These are phyloP conservation scores for Camellia granthamiana DNA, from an alignment of 148 eudicot species.

Conservation along the genomic window DNA sequence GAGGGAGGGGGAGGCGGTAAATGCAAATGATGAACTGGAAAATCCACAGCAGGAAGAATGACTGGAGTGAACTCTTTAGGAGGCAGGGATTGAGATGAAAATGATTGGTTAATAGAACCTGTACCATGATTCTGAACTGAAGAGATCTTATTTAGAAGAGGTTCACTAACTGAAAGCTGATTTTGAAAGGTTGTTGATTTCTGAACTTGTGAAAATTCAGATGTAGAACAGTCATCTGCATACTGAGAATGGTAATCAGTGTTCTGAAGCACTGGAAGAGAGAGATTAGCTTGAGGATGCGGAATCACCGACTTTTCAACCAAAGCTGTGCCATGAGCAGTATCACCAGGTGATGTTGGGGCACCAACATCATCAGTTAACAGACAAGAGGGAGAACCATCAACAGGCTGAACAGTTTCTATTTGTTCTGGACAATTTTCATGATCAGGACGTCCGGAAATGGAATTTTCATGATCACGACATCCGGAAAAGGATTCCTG, in stretches of 20 bases:
- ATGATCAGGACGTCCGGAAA: slow-evolving; percentile 24
- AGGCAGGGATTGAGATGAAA: slow-evolving; percentile 19
- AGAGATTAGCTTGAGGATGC: slow-evolving; percentile 28
- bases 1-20: slow-evolving; percentile 33
- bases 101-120: slow-evolving; percentile 16
- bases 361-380: slow-evolving; percentile 16
- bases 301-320: slow-evolving; percentile 18
- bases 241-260: slow-evolving; percentile 24
- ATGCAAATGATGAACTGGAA: slow-evolving; percentile 29
- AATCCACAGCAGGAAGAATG: slow-evolving; percentile 20
- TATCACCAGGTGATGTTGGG: slow-evolving; percentile 10
- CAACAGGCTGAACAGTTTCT: not conserved
- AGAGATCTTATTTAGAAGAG: slow-evolving; percentile 11
- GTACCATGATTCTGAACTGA: slow-evolving; percentile 8
- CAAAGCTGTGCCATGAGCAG: slow-evolving; percentile 21
- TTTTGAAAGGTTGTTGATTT: slow-evolving; percentile 25
- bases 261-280: slow-evolving; percentile 20
- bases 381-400: not conserved
- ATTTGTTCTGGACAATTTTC: slow-evolving; percentile 16
- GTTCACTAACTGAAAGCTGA: slow-evolving; percentile 23
- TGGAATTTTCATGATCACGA: slow-evolving; percentile 8
- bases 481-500: slow-evolving; percentile 23
- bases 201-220: slow-evolving; percentile 25
- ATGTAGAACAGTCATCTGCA: slow-evolving; percentile 16
- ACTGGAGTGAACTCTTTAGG: slow-evolving; percentile 9